Percentiles rank a stretch among this genome's conserved stretches.
These are phyloP conservation scores for Fragaria nilgerrensis DNA, from an alignment of 306 rosid genomes.

Conservation along the genomic window DNA sequence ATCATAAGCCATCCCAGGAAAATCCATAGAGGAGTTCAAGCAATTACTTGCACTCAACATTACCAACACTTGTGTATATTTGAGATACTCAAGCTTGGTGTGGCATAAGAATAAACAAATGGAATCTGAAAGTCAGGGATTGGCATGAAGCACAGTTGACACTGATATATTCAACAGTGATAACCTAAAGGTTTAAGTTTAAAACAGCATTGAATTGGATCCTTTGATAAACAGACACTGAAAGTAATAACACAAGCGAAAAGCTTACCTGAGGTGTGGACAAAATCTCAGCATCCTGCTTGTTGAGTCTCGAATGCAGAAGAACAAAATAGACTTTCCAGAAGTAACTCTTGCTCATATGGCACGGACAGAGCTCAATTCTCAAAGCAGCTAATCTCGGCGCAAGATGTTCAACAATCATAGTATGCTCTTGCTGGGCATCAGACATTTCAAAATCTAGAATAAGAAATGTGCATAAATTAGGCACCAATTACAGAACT, in stretches of 20 bases:
- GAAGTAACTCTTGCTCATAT: slow-evolving; percentile 90
- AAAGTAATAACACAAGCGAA: neutral
- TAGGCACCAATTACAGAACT: slow-evolving; percentile 20
- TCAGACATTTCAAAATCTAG: slow-evolving; percentile 85
- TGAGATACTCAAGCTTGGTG: slow-evolving; percentile 1
- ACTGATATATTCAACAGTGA: neutral
- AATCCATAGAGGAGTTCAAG: slow-evolving; percentile 4
- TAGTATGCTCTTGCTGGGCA: slow-evolving; percentile 69
- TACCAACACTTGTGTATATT: neutral
- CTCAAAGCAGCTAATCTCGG: slow-evolving; percentile 96
- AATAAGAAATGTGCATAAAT: slow-evolving; percentile 30
- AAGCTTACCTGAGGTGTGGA: slow-evolving; percentile 73
- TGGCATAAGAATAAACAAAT: neutral
- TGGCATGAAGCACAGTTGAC: neutral
- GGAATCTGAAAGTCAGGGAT: neutral
- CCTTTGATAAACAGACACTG: neutral
- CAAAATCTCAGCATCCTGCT: slow-evolving; percentile 74
- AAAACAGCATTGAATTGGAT: neutral
- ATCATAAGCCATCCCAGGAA: neutral
- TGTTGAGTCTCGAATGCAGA: slow-evolving; percentile 83
- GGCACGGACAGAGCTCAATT: slow-evolving; percentile 90
- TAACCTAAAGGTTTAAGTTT: neutral
- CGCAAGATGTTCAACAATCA: slow-evolving; percentile 64
- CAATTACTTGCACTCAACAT: neutral
- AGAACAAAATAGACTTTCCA: slow-evolving; percentile 98